These are phyloP conservation scores for Rostrohypoxylon terebratum DNA, from an alignment of 495 filamentous ascomycete genomes.

Conservation along the genomic window DNA sequence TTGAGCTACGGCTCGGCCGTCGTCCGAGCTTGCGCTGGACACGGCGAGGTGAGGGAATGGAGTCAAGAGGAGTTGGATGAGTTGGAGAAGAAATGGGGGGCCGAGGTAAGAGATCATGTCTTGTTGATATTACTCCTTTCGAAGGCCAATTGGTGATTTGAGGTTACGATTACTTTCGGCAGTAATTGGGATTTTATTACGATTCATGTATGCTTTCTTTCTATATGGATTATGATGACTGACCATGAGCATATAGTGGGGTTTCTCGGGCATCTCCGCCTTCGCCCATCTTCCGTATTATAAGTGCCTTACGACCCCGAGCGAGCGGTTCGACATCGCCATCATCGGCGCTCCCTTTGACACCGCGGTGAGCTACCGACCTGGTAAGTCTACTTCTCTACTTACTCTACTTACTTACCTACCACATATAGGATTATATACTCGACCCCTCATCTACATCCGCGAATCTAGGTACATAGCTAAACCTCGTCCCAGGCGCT, in stretches of 20 bases:
- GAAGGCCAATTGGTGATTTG: not conserved
- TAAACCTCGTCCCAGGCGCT: slow-evolving; percentile 62
- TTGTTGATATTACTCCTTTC: not conserved
- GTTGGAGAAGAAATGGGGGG: slow-evolving; percentile 66
- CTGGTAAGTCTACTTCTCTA: slow-evolving; percentile 66
- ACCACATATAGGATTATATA: not conserved
- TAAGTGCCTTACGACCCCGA: slow-evolving; percentile 77
- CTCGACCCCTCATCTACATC: not conserved
- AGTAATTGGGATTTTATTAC: not conserved
- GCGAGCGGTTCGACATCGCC: slow-evolving; percentile 78
- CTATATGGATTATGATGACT: slow-evolving; percentile 10
- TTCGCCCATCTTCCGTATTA: slow-evolving; percentile 83
- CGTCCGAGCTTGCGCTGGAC: slow-evolving; percentile 43
- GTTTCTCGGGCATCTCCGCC: slow-evolving; percentile 80
- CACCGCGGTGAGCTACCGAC: slow-evolving; percentile 82
- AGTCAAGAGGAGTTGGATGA: slow-evolving; percentile 57
- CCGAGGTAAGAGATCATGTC: slow-evolving; percentile 58
- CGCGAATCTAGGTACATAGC: not conserved
- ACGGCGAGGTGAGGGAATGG: slow-evolving; percentile 50
- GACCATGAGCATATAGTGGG: slow-evolving; percentile 64
- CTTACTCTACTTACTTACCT: not conserved
- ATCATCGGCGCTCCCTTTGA: slow-evolving; percentile 88
- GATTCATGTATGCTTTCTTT: not conserved
- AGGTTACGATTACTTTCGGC: not conserved
- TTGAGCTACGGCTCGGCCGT: slow-evolving; percentile 41